phyloP scores from a whole-genome alignment of 306 rosid species.

The Dalbergia oliveri region DNA sequence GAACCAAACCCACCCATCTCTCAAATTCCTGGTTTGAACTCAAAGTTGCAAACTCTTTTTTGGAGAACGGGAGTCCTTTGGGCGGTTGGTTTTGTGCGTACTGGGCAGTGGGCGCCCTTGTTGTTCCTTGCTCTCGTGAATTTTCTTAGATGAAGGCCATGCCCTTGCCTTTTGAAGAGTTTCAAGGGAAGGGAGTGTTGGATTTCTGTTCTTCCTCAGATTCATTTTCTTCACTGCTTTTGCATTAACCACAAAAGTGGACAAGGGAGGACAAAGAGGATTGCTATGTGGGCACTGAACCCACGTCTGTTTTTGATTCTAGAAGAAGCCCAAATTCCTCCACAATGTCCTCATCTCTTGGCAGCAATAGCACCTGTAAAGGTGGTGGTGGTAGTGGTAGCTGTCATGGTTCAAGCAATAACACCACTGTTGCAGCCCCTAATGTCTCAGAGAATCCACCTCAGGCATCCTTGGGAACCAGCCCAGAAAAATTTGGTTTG shows the following conservation, averaged over 20 bases:
- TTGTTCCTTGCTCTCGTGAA: not conserved
- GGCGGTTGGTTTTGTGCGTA: no score
- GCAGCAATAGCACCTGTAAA: conserved; percentile 54
- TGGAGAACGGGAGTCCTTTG: conserved; percentile 52
- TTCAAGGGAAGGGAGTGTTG: conserved; percentile 86
- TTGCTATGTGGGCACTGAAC: conserved; percentile 94
- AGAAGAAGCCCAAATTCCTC: conserved; percentile 83
- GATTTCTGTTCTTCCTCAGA: conserved; percentile 74
- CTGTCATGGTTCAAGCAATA: conserved; percentile 45
- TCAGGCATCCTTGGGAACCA: conserved; percentile 46
- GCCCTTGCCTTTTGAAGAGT: conserved; percentile 92
- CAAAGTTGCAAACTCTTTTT: conserved; percentile 8
- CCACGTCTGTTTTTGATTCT: conserved; percentile 80
- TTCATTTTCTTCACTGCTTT: conserved; percentile 47
- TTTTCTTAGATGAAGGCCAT: conserved; percentile 91
- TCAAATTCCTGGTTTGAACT: conserved; percentile 34
- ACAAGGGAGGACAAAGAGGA: conserved; percentile 47
- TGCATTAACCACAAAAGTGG: conserved; percentile 63
- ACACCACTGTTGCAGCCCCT: conserved; percentile 47
- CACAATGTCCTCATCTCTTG: conserved; percentile 91
- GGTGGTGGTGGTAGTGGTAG: conserved; percentile 18
- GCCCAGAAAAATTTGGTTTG: conserved; percentile 64
- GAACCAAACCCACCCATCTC: not conserved
- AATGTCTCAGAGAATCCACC: conserved; percentile 46
- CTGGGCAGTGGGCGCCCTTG: not conserved